Evolutionary conservation across 768 basidiomycete species (phyloP).

Genomic region (Lactifluus hygrophoroides): DNA sequence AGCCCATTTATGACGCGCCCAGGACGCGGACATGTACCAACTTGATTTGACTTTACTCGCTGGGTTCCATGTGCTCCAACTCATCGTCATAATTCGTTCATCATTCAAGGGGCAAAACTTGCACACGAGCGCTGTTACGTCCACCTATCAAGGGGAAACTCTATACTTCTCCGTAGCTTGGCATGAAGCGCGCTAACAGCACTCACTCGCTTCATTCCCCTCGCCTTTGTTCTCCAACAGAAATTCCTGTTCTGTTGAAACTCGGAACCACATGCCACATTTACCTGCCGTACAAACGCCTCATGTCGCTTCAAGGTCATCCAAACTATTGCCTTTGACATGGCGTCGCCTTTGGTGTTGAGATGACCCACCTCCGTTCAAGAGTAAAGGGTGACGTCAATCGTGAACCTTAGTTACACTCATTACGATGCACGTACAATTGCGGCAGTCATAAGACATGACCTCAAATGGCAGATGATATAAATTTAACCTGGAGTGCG

Average conservation of each 20-base stretch:
- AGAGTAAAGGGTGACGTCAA: not conserved
- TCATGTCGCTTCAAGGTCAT: not conserved
- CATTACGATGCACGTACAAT: not conserved
- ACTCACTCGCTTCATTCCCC: not conserved
- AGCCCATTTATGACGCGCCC: too few species aligned
- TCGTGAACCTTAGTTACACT: not conserved
- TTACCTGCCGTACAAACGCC: not conserved
- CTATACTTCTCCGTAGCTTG: not conserved
- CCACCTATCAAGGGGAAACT: not conserved
- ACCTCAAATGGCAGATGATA: not conserved
- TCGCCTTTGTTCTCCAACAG: not conserved
- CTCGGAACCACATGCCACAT: too few species aligned
- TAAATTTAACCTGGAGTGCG: not conserved
- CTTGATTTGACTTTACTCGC: too few species aligned
- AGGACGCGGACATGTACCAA: too few species aligned
- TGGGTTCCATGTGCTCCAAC: too few species aligned
- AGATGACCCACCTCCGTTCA: too few species aligned
- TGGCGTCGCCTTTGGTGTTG: too few species aligned
- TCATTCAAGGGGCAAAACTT: not conserved
- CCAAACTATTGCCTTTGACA: too few species aligned
- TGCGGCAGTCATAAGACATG: too few species aligned
- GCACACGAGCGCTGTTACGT: not conserved
- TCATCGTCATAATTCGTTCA: too few species aligned
- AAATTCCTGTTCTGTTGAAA: not conserved
- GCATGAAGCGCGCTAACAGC: not conserved